Conservation (phyloP, 2,329 filamentous ascomycete genomes). For the Ciborinia camelliae region DNA sequence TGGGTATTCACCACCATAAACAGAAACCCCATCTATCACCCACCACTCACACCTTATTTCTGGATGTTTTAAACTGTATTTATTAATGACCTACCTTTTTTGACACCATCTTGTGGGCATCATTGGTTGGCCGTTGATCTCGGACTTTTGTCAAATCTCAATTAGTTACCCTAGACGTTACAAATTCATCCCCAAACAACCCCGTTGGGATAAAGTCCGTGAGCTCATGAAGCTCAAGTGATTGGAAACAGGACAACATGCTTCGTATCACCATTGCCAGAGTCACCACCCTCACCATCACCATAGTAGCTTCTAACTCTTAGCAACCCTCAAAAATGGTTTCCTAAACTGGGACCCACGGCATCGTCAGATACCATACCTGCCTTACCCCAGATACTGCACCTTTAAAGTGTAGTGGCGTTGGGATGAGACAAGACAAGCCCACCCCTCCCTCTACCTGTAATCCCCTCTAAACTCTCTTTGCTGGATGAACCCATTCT, state of each 20-base stretch:
- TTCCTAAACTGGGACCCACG: constrained; percentile 19
- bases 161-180: constrained; percentile 29
- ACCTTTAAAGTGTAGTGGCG: constrained; percentile 30
- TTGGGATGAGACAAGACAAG: constrained; percentile 34
- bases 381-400: constrained; percentile 34
- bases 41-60: too few species aligned
- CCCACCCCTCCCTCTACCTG: constrained; percentile 35
- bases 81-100: too few species aligned
- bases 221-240: constrained; percentile 19
- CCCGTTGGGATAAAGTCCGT: constrained; percentile 23
- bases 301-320: constrained; percentile 1
- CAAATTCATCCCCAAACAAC: constrained; percentile 20
- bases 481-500: constrained; percentile 33
- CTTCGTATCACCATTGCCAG: neutral
- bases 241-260: constrained; percentile 14
- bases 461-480: constrained; percentile 14
- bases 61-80: too few species aligned
- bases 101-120: neutral
- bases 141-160: constrained; percentile 26
- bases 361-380: constrained; percentile 28
- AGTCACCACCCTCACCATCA: neutral
- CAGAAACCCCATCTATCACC: constrained; percentile 8
- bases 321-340: neutral
- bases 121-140: constrained; percentile 26
- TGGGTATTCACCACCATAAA: too few species aligned